Evolutionary conservation across 225 moss, liverwort and hornwort genomes (phyloP), one percentile per base, ranked within the genome.

Genomic region (Neckera pumila): DNA sequence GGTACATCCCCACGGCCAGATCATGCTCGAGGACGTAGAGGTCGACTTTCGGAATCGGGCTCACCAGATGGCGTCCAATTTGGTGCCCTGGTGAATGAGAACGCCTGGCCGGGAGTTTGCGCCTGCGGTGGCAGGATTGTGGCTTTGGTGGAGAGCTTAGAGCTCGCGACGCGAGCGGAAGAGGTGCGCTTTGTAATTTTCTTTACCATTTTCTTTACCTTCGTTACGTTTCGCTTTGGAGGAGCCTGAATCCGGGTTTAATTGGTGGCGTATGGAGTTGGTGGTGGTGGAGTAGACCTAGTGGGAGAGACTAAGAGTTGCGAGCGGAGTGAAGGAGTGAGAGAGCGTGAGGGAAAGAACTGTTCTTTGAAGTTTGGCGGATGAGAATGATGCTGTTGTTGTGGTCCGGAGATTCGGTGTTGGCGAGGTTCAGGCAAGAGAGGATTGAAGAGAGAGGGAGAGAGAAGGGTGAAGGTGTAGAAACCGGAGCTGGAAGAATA

Each of bases 401-500:
- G 84, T 61, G 69, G 70, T 77, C 58, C 73, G 14, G 87, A 71
- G 85, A 88, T 87, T 89, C 64, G 47, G 65, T 67, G 81, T 80
- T 84, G 80, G 49, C 75, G 81, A 73, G 83, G 74, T 78, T 75
- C 45, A 47, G 30, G 51, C 58, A 62, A 20, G 74, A 65, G 79
- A 56, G 65, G 74, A 79, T 84, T 81, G 70, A 56, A 26, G 59
- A 38, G 47, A 38, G 76, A 22, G 81, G 28, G 58, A 47, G 86
- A 70, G 83, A 85, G 60, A 40, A 79, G 56, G 85, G 36, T 78
- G 73, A 20, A 70, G 65, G 71, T 80, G 83, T 86, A 76, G 88
- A 27, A 80, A 62, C 53, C 61, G 79, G 60, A 81, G 75, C 80
- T 83, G 64, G 71, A 42, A 73, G 91, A 88, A 91, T 93, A 91